A percentile compares a stretch with the other conserved stretches of the same genome.
phyloP scores from a whole-genome alignment of 148 eudicot species.

The Silene latifolia region DNA sequence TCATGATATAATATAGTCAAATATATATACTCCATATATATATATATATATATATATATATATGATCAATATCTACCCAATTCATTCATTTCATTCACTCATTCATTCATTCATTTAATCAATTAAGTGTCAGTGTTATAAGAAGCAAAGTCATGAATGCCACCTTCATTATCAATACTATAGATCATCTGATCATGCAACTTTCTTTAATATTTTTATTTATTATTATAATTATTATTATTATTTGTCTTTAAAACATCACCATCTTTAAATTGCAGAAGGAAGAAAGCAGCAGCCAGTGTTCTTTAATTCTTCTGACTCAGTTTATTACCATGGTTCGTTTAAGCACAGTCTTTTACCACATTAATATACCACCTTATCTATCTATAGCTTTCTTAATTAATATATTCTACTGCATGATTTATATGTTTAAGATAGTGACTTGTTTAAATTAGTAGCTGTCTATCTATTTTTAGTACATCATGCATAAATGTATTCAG shows the following conservation, averaged over 20 bases:
- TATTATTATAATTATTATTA: background rate
- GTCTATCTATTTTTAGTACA: slow-evolving; percentile 14
- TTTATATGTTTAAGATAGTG: slow-evolving; percentile 20
- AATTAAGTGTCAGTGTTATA: slow-evolving; percentile 32
- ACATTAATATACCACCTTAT: background rate
- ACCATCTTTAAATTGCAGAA: background rate
- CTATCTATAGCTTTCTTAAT: background rate
- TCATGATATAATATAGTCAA: background rate
- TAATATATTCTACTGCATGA: slow-evolving; percentile 16
- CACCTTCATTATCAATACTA: slow-evolving; percentile 21
- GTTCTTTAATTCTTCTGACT: slow-evolving; percentile 27
- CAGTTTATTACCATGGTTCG: slow-evolving; percentile 12
- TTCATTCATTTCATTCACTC: slow-evolving; percentile 22
- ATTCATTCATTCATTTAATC: slow-evolving; percentile 27
- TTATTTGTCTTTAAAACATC: background rate
- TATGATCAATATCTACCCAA: background rate
- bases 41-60: background rate
- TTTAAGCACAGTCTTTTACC: slow-evolving; percentile 11
- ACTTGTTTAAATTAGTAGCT: slow-evolving; percentile 25
- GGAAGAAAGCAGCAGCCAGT: background rate
- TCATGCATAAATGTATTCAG: slow-evolving; percentile 15
- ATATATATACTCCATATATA: background rate
- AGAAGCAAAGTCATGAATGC: slow-evolving; percentile 33
- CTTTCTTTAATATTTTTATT: slow-evolving; percentile 11
- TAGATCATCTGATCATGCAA: too few relatives aligned